Evolutionary conservation across 768 basidiomycete genomes (phyloP).

Genomic region (Rhodotorula toruloides): DNA sequence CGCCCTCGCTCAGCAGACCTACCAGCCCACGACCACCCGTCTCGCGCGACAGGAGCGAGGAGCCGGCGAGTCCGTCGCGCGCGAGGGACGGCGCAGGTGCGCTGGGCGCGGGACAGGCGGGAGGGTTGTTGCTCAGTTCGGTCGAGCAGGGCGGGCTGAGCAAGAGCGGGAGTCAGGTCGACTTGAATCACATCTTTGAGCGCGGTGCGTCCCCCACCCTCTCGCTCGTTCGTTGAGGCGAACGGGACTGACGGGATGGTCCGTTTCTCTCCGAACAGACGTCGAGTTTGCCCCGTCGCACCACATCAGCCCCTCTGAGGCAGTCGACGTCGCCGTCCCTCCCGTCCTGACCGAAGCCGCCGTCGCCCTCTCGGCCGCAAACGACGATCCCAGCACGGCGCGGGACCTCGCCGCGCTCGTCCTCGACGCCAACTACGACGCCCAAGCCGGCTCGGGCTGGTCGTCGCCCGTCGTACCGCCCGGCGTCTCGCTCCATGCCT

Average conservation of each 20-base stretch:
- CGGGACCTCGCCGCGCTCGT: constrained; percentile 25
- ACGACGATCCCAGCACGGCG: constrained; percentile 11
- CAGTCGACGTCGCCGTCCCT: constrained; percentile 37
- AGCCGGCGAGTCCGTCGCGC: constrained; percentile 23
- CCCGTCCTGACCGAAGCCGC: constrained; percentile 37
- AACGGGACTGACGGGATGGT: not conserved
- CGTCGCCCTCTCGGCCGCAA: constrained; percentile 23
- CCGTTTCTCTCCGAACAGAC: constrained; percentile 5
- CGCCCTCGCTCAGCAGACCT: constrained; percentile 19
- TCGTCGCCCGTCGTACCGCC: constrained; percentile 14
- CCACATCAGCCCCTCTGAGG: constrained; percentile 31
- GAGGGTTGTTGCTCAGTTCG: not conserved
- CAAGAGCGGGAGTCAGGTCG: constrained; percentile 20
- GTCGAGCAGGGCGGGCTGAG: not conserved
- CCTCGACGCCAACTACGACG: constrained; percentile 30
- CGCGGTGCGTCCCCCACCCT: constrained; percentile 20
- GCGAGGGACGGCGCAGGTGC: not conserved
- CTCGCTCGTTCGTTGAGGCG: not conserved
- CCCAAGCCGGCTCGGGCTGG: constrained; percentile 30
- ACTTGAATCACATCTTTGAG: constrained; percentile 38
- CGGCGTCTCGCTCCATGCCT: too few species aligned
- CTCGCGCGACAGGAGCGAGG: not conserved
- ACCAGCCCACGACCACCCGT: constrained; percentile 18
- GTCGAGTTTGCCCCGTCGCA: constrained; percentile 37
- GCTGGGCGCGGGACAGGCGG: too few species aligned